Percentiles rank a stretch among this genome's conserved stretches.
These are phyloP conservation scores for Gossypium anomalum DNA, from an alignment of 345 rosid genomes.

Conservation along the genomic window DNA sequence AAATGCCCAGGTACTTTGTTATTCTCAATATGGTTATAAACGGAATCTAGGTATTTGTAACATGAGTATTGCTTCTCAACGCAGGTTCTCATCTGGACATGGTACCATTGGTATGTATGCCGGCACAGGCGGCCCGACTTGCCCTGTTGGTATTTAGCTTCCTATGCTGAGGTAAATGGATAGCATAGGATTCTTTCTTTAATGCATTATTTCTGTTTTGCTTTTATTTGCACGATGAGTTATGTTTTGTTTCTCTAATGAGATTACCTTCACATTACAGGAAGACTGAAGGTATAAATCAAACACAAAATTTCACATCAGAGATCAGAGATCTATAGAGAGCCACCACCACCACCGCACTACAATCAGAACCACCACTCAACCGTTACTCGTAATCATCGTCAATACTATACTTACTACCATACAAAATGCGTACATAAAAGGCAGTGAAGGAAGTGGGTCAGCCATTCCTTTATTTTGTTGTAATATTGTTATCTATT, in stretches of 20 bases:
- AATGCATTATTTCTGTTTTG: neutral
- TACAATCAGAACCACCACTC: slow-evolving; percentile 13
- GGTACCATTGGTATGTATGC: slow-evolving; percentile 62
- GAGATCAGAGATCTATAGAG: slow-evolving; percentile 29
- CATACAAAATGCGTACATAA: slow-evolving; percentile 50
- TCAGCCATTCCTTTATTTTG: slow-evolving; percentile 33
- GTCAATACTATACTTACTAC: slow-evolving; percentile 30
- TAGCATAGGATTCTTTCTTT: slow-evolving; percentile 22
- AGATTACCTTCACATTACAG: slow-evolving; percentile 18
- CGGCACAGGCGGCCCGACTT: slow-evolving; percentile 75
- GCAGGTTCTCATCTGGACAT: slow-evolving; percentile 59
- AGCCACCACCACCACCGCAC: slow-evolving; percentile 18
- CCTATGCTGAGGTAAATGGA: slow-evolving; percentile 28
- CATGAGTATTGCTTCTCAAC: neutral
- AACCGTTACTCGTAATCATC: slow-evolving; percentile 1
- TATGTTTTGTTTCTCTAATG: neutral
- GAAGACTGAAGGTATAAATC: slow-evolving; percentile 22
- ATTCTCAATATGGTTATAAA: neutral
- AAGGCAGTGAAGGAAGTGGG: slow-evolving; percentile 43
- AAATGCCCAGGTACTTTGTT: slow-evolving; percentile 57
- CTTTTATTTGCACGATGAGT: neutral
- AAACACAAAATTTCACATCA: slow-evolving; percentile 31
- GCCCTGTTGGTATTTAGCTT: slow-evolving; percentile 81
- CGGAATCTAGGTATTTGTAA: neutral
- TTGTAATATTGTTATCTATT: slow-evolving; percentile 33